phyloP scores from a whole-genome alignment of 768 basidiomycete genomes.

The Leccinum incarnatum region DNA sequence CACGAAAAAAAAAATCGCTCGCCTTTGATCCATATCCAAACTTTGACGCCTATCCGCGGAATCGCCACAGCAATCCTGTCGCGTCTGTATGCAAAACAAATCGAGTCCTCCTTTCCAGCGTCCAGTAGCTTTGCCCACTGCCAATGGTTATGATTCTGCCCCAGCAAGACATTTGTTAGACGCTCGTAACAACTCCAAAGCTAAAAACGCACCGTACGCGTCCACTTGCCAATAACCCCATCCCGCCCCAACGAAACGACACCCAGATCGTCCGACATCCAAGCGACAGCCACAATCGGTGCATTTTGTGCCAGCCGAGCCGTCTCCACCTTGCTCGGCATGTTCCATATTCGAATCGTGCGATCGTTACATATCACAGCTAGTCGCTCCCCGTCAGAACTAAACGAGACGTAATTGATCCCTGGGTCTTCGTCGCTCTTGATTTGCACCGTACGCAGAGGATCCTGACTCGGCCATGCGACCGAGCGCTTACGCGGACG shows the following conservation, averaged over 20 bases:
- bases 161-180: background rate
- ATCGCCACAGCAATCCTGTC: conserved; percentile 64
- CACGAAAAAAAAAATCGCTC: background rate
- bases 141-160: conserved; percentile 51
- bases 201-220: conserved; percentile 42
- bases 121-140: conserved; percentile 55
- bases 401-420: conserved; percentile 49
- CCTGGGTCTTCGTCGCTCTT: conserved; percentile 47
- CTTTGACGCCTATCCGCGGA: conserved; percentile 55
- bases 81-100: conserved; percentile 53
- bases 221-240: conserved; percentile 61
- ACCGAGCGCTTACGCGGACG: conserved; percentile 36
- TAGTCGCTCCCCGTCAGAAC: conserved; percentile 51
- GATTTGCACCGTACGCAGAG: conserved; percentile 37
- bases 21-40: conserved; percentile 67
- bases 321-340: conserved; percentile 44
- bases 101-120: conserved; percentile 43
- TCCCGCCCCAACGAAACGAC: conserved; percentile 57
- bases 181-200: background rate
- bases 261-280: conserved; percentile 59
- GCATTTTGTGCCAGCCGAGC: conserved; percentile 55
- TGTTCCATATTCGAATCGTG: conserved; percentile 65
- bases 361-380: conserved; percentile 61
- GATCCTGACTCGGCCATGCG: conserved; percentile 49
- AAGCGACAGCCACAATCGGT: conserved; percentile 47